A percentile compares a stretch with the other conserved stretches of the same genome.
These are phyloP conservation scores for Aspergillus viridinutans DNA, from an alignment of 2,329 filamentous ascomycete genomes.

Conservation along the genomic window DNA sequence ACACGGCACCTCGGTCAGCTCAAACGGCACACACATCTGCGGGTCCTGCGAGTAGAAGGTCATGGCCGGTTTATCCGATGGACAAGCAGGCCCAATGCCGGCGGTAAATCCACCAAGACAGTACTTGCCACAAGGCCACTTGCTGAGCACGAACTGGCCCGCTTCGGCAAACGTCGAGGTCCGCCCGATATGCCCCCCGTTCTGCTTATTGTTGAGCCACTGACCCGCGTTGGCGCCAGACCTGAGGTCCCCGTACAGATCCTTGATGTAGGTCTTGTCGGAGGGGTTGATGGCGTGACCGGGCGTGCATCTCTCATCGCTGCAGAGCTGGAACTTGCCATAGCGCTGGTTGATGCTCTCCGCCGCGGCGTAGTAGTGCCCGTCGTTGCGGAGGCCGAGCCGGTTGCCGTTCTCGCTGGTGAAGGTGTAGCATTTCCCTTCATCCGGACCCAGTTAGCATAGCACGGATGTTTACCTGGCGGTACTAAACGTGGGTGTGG, in stretches of 20 bases:
- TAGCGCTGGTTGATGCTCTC: constrained; percentile 7
- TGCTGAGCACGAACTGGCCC: constrained; percentile 8
- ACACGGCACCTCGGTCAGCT: constrained; percentile 11
- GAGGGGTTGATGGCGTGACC: constrained; percentile 2
- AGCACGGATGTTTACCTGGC: background rate
- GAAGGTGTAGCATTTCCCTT: constrained; percentile 13
- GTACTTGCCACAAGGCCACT: constrained; percentile 12
- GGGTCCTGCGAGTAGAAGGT: constrained; percentile 10
- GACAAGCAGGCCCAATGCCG: constrained; percentile 9
- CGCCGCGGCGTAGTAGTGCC: constrained; percentile 1
- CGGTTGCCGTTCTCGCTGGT: constrained; percentile 7
- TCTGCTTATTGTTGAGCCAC: constrained; percentile 10
- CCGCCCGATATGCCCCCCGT: constrained; percentile 9
- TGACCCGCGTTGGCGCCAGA: constrained; percentile 2
- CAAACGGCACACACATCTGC: constrained; percentile 10
- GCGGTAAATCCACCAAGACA: constrained; percentile 7
- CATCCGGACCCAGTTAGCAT: background rate
- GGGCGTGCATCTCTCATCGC: constrained; percentile 2
- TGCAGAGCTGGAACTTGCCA: constrained; percentile 13
- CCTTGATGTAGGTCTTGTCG: constrained; percentile 6
- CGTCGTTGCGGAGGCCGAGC: constrained; percentile 8
- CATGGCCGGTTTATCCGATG: constrained; percentile 4
- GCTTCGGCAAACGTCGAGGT: constrained; percentile 1
- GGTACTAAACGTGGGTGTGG: too few relatives aligned
- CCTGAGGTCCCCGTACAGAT: constrained; percentile 6